Conservation (phyloP, 2,329 filamentous ascomycete species). For the Colletotrichum sp. region DNA sequence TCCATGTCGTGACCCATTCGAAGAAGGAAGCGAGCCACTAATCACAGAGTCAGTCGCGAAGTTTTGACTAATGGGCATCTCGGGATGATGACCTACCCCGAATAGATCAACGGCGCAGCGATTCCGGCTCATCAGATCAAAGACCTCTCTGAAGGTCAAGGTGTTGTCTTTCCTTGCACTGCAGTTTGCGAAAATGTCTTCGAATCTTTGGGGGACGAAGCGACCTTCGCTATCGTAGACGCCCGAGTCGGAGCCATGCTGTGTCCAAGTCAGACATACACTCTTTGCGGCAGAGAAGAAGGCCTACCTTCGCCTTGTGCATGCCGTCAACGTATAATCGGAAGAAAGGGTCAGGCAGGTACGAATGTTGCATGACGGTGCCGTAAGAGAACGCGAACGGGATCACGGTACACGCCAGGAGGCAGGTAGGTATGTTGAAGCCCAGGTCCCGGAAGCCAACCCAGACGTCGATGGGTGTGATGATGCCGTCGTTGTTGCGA, state of each 20-base stretch:
- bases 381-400: slow-evolving; percentile 47
- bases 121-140: slow-evolving; percentile 37
- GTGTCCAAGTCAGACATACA: not conserved
- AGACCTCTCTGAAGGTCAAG: slow-evolving; percentile 37
- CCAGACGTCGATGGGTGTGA: slow-evolving; percentile 39
- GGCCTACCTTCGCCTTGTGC: slow-evolving; percentile 39
- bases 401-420: slow-evolving; percentile 39
- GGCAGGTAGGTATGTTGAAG: slow-evolving; percentile 38
- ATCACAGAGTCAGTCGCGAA: not conserved
- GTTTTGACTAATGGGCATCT: accelerated
- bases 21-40: slow-evolving; percentile 23
- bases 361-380: slow-evolving; percentile 36
- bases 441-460: slow-evolving; percentile 39
- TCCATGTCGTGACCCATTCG: slow-evolving; percentile 50
- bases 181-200: slow-evolving; percentile 51
- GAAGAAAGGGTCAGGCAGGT: slow-evolving; percentile 35
- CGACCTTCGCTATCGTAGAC: slow-evolving; percentile 50
- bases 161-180: slow-evolving; percentile 36
- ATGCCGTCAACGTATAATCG: slow-evolving; percentile 36
- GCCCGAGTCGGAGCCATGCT: slow-evolving; percentile 48
- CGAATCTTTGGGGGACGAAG: slow-evolving; percentile 49
- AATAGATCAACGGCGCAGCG: slow-evolving; percentile 42
- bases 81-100: slow-evolving; percentile 34
- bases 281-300: too few species aligned
- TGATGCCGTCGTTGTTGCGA: slow-evolving; percentile 38